Conservation (phyloP, 345 rosid species). For the Citrus inodora region DNA sequence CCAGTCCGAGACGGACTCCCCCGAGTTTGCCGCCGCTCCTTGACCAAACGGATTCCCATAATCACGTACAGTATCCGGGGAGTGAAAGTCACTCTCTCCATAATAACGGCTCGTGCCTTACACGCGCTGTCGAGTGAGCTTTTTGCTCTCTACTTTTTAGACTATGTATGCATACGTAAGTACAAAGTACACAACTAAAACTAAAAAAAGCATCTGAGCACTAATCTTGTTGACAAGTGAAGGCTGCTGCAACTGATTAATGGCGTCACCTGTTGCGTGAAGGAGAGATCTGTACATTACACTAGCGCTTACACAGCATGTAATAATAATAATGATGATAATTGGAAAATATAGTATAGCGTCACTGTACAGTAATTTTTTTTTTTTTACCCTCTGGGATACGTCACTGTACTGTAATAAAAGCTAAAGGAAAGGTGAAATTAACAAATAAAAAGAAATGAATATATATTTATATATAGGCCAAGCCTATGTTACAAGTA, state of each 20-base stretch:
- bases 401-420: not conserved
- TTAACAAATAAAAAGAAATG: not conserved
- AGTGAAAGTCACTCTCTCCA: too few species aligned
- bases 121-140: not conserved
- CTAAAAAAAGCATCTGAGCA: too few species aligned
- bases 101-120: not conserved
- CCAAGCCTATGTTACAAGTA: too few species aligned
- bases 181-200: too few species aligned
- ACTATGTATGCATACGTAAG: too few species aligned
- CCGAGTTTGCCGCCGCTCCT: constrained; percentile 10
- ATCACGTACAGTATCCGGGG: not conserved
- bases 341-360: not conserved
- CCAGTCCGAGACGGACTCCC: not conserved
- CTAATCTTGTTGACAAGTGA: too few species aligned
- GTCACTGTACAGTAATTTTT: not conserved
- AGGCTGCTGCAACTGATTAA: too few species aligned
- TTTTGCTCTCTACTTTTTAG: too few species aligned
- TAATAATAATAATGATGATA: too few species aligned
- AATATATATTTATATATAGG: too few species aligned
- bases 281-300: not conserved
- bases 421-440: not conserved
- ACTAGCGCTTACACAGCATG: not conserved
- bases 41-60: not conserved
- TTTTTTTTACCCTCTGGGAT: too few species aligned
- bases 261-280: constrained; percentile 17